Conservation (phyloP, 2,329 filamentous ascomycete species). For the Elsinoe necatrix region DNA sequence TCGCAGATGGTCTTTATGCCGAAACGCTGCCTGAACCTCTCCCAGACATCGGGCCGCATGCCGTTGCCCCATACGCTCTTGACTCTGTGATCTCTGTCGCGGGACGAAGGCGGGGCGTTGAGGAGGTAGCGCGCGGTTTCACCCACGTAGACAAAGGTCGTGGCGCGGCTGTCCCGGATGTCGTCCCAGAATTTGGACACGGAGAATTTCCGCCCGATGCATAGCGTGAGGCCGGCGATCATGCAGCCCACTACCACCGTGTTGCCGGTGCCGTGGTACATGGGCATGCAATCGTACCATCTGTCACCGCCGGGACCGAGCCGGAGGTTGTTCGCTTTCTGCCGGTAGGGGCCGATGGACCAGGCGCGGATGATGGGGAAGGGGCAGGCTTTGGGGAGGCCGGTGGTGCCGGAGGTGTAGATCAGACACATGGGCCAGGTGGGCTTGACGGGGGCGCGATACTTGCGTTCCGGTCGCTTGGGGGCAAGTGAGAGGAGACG, state of each 20-base stretch:
- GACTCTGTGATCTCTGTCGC: conserved; percentile 52
- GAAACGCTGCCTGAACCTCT: conserved; percentile 55
- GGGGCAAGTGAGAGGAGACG: conserved; percentile 43
- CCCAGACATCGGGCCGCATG: conserved; percentile 61
- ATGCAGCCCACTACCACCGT: conserved; percentile 43
- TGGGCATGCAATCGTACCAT: conserved; percentile 69
- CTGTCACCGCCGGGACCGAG: conserved; percentile 43
- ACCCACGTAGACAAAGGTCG: conserved; percentile 68
- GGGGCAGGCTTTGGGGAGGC: conserved; percentile 61
- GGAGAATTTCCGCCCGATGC: conserved; percentile 60
- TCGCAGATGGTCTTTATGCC: conserved; percentile 56
- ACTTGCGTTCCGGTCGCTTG: conserved; percentile 46
- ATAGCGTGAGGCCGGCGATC: conserved; percentile 48
- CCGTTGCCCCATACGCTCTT: conserved; percentile 58
- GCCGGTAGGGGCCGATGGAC: conserved; percentile 25
- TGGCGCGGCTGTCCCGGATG: conserved; percentile 57
- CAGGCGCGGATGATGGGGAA: conserved; percentile 48
- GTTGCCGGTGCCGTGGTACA: conserved; percentile 68
- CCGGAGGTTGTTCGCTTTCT: conserved; percentile 29
- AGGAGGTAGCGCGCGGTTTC: conserved; percentile 69
- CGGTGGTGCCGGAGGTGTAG: conserved; percentile 61
- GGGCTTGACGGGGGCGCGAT: conserved; percentile 45
- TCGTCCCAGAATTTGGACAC: conserved; percentile 64
- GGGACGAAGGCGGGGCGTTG: conserved; percentile 54
- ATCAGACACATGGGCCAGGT: conserved; percentile 55